phyloP scores from a whole-genome alignment of 495 filamentous ascomycete species.

The Stereocaulon alpinum region DNA sequence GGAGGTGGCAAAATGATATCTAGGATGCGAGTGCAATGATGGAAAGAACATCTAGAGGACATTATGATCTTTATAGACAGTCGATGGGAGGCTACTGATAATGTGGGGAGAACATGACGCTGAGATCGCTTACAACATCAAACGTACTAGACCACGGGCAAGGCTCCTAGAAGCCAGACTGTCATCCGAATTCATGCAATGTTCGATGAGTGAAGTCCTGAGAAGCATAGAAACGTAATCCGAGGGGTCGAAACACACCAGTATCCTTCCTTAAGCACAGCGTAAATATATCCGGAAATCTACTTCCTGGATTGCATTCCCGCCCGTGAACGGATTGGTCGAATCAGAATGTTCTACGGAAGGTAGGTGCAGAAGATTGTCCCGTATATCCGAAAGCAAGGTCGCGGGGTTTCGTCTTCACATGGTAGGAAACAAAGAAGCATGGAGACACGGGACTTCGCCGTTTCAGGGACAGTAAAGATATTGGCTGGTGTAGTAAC shows the following conservation, averaged over 20 bases:
- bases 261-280: background rate
- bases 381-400: background rate
- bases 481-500: background rate
- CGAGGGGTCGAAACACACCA: background rate
- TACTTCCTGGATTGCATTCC: background rate
- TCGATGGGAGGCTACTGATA: background rate
- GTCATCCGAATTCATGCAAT: background rate
- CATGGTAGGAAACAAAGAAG: background rate
- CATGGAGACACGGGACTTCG: background rate
- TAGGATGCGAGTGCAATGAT: too few species aligned
- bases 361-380: background rate
- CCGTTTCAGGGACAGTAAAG: background rate
- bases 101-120: background rate
- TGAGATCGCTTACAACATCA: background rate
- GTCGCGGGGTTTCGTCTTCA: background rate
- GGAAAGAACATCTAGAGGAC: background rate
- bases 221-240: background rate
- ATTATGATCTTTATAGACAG: background rate
- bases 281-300: background rate
- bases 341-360: background rate
- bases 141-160: background rate
- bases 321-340: background rate
- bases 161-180: too few species aligned
- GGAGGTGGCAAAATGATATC: background rate
- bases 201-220: too few species aligned